Conservation (phyloP, 2,329 filamentous ascomycete genomes). For the Domatiomyces globalis region DNA sequence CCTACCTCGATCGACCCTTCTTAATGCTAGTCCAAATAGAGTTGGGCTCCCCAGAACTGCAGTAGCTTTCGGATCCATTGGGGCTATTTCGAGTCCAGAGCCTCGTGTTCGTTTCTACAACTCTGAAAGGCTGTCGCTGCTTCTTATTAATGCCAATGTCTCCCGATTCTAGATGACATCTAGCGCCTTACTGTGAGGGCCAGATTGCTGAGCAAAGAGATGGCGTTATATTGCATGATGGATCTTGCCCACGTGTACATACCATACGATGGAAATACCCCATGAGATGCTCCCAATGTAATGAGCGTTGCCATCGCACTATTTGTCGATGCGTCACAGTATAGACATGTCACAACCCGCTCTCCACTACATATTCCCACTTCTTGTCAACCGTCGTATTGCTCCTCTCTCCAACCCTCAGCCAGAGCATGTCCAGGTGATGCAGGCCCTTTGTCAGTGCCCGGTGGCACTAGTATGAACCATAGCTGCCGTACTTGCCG, state of each 20-base stretch:
- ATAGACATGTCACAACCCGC: background rate
- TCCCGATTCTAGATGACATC: background rate
- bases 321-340: background rate
- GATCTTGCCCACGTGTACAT: background rate
- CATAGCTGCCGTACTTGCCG: slow-evolving; percentile 4
- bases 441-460: background rate
- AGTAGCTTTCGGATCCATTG: background rate
- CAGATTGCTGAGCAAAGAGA: background rate
- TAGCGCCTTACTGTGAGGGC: background rate
- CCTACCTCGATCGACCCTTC: too few species aligned
- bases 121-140: background rate
- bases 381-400: too few species aligned
- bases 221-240: background rate
- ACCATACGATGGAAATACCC: background rate
- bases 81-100: background rate
- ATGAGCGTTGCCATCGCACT: background rate
- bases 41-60: too few species aligned
- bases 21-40: too few species aligned
- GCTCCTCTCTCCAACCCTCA: too few species aligned
- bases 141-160: background rate
- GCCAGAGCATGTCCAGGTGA: background rate
- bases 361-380: background rate
- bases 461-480: background rate
- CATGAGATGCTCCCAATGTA: too few species aligned
- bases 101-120: background rate